phyloP scores from a whole-genome alignment of 2,329 filamentous ascomycete species.

The Nothophoma quercina region DNA sequence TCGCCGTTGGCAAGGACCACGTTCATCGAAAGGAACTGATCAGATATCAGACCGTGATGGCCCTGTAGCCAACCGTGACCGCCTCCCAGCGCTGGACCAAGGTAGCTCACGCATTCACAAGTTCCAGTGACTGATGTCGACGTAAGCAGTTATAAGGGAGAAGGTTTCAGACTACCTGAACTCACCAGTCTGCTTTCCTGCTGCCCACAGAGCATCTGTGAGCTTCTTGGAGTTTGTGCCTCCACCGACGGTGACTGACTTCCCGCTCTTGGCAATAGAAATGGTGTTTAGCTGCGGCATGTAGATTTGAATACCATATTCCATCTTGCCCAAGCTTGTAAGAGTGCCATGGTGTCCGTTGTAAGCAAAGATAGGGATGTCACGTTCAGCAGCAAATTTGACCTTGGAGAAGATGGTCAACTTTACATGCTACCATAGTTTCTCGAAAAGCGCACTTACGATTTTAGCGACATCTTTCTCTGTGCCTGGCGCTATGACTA shows the following conservation, averaged over 20 bases:
- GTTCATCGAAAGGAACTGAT: slow-evolving; percentile 62
- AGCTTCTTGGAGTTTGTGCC: slow-evolving; percentile 58
- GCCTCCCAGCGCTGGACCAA: slow-evolving; percentile 64
- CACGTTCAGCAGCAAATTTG: slow-evolving; percentile 57
- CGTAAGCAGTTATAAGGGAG: background rate
- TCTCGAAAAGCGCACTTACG: slow-evolving; percentile 16
- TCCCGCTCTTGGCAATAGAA: slow-evolving; percentile 52
- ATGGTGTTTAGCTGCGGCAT: slow-evolving; percentile 56
- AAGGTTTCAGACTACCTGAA: background rate
- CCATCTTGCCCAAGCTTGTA: slow-evolving; percentile 56
- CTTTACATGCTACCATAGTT: background rate
- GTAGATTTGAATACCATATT: slow-evolving; percentile 61
- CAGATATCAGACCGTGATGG: slow-evolving; percentile 60
- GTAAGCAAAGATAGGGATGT: slow-evolving; percentile 61
- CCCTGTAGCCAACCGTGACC: slow-evolving; percentile 65
- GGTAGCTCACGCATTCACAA: slow-evolving; percentile 60
- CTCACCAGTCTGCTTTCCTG: slow-evolving; percentile 60
- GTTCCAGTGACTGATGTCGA: slow-evolving; percentile 34
- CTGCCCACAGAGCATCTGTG: slow-evolving; percentile 58
- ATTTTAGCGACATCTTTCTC: slow-evolving; percentile 33
- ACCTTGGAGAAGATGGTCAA: slow-evolving; percentile 42
- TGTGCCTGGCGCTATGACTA: slow-evolving; percentile 28
- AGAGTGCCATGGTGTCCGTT: slow-evolving; percentile 63
- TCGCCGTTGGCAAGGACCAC: slow-evolving; percentile 62
- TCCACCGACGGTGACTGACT: slow-evolving; percentile 59